phyloP scores from a whole-genome alignment of 345 rosid genomes.

The Draba incana region DNA sequence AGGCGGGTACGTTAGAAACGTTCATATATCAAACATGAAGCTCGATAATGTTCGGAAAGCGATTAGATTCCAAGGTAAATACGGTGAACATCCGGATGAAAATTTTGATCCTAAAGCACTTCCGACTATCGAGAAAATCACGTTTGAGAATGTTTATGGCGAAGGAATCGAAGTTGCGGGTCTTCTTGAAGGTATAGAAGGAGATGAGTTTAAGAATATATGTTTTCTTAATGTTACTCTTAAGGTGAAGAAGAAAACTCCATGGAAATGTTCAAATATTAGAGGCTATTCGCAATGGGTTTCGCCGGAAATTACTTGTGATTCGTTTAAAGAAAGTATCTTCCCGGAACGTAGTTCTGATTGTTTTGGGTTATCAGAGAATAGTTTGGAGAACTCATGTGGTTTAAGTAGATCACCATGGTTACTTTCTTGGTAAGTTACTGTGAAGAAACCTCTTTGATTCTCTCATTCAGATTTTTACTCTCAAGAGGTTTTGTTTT shows the following conservation, averaged over 20 bases:
- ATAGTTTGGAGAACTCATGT: slow-evolving; percentile 45
- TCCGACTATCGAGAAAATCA: slow-evolving; percentile 68
- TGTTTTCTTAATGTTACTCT: slow-evolving; percentile 76
- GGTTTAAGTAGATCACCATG: slow-evolving; percentile 48
- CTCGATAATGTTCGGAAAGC: slow-evolving; percentile 63
- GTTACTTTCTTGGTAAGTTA: slow-evolving; percentile 66
- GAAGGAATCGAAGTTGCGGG: slow-evolving; percentile 70
- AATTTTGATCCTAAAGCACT: slow-evolving; percentile 68
- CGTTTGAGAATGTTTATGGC: slow-evolving; percentile 74
- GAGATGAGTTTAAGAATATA: slow-evolving; percentile 63
- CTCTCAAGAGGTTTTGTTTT: slow-evolving; percentile 25
- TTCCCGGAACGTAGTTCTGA: slow-evolving; percentile 63
- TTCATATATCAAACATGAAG: slow-evolving; percentile 63
- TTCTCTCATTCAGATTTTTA: slow-evolving; percentile 8
- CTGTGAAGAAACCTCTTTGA: slow-evolving; percentile 40
- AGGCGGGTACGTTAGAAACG: slow-evolving; percentile 89
- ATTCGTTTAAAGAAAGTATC: slow-evolving; percentile 58
- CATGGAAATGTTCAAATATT: slow-evolving; percentile 83
- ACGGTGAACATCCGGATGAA: slow-evolving; percentile 92
- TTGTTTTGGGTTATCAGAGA: slow-evolving; percentile 62
- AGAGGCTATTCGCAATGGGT: slow-evolving; percentile 79
- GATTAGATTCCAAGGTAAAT: slow-evolving; percentile 67
- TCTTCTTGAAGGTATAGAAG: slow-evolving; percentile 81
- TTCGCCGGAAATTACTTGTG: slow-evolving; percentile 68
- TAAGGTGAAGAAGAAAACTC: slow-evolving; percentile 45